Conservation (phyloP, 1,139 yeast species). For the Pichia sp. region DNA sequence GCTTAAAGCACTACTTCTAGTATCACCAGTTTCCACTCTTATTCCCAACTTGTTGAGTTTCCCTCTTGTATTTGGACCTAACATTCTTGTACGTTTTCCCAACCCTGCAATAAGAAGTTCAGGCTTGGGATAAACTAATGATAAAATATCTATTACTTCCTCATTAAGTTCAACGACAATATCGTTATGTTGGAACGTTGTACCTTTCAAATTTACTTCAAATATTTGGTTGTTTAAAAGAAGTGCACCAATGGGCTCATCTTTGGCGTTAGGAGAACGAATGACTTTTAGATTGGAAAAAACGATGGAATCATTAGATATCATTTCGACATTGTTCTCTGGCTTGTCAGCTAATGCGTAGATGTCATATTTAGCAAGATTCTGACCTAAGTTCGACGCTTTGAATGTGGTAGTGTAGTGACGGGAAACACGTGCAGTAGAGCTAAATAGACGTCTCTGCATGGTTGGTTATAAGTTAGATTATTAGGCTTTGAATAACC, state of each 20-base stretch:
- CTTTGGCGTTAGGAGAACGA: conserved; percentile 43
- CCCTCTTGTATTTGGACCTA: conserved; percentile 48
- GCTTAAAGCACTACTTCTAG: conserved; percentile 61
- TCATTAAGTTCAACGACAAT: conserved; percentile 29
- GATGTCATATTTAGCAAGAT: conserved; percentile 34
- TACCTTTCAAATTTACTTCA: conserved; percentile 45
- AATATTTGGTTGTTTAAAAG: conserved; percentile 58
- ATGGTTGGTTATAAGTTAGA: not conserved
- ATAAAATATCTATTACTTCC: conserved; percentile 45
- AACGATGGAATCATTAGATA: conserved; percentile 40
- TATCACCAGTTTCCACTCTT: conserved; percentile 62
- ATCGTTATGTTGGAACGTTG: conserved; percentile 26
- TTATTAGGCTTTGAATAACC: no score
- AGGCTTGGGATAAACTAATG: conserved; percentile 67
- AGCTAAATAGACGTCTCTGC: conserved; percentile 12
- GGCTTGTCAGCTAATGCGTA: conserved; percentile 35
- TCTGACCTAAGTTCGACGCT: conserved; percentile 31
- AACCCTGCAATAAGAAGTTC: conserved; percentile 69
- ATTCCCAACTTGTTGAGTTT: conserved; percentile 55
- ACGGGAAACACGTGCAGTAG: conserved; percentile 11
- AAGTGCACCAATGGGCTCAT: conserved; percentile 48
- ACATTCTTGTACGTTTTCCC: conserved; percentile 56
- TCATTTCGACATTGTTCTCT: conserved; percentile 40
- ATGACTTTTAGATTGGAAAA: conserved; percentile 40
- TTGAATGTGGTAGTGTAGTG: conserved; percentile 27